Evolutionary conservation across 148 eudicot genomes (phyloP).

Genomic region (Polygonum maritimum): DNA sequence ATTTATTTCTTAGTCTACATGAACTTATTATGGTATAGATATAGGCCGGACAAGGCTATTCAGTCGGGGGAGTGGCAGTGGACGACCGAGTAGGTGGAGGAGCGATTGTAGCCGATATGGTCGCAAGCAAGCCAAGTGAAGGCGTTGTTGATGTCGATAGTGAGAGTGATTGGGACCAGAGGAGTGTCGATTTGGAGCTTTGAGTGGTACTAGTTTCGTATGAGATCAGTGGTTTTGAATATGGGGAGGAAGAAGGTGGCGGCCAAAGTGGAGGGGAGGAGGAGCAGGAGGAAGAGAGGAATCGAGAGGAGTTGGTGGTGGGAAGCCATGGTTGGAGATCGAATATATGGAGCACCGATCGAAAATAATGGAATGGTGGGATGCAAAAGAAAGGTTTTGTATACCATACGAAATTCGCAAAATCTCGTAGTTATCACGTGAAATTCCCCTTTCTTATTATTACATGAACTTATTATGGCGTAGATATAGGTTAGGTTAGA

Average conservation of each 20-base stretch:
- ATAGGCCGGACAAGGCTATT: constrained; percentile 6
- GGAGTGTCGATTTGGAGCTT: constrained; percentile 25
- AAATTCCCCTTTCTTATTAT: too few species aligned
- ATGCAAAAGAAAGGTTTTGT: too few species aligned
- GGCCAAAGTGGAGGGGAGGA: neutral
- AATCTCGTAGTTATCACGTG: too few species aligned
- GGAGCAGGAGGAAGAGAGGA: neutral
- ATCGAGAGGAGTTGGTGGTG: neutral
- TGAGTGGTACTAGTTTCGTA: constrained; percentile 22
- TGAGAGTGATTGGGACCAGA: constrained; percentile 3
- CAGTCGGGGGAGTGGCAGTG: constrained; percentile 14
- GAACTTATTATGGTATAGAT: too few species aligned
- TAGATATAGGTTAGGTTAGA: too few species aligned
- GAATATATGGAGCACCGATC: too few species aligned
- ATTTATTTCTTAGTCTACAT: too few species aligned
- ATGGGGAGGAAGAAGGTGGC: constrained; percentile 12
- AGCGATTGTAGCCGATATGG: constrained; percentile 15
- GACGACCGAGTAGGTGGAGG: constrained; percentile 15
- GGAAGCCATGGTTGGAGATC: neutral
- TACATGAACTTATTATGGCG: too few species aligned
- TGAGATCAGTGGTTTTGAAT: constrained; percentile 14
- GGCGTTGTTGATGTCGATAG: constrained; percentile 22
- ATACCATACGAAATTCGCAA: too few species aligned
- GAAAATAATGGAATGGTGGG: too few species aligned
- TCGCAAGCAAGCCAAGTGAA: constrained; percentile 26